Conservation (phyloP, 2,329 filamentous ascomycete species). For the Aspergillus jensenii region DNA sequence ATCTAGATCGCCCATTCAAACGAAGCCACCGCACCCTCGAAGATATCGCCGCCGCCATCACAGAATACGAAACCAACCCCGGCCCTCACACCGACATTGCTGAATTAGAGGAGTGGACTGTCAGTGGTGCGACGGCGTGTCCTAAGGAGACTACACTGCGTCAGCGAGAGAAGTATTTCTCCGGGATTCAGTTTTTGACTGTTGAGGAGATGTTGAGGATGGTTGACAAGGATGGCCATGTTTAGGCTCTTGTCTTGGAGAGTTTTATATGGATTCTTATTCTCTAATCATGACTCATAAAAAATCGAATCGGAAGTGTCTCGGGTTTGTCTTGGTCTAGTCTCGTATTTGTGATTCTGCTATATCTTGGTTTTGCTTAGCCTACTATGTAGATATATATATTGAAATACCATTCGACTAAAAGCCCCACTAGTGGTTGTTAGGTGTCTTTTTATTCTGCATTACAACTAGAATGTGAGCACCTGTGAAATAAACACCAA, state of each 20-base stretch:
- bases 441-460: no score
- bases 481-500: no score
- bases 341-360: no score
- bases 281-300: no score
- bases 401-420: no score
- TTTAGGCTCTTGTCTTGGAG: background rate
- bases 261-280: no score
- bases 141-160: background rate
- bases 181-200: background rate
- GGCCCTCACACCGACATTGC: background rate
- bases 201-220: background rate
- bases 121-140: slow-evolving; percentile 1
- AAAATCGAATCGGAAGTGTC: no score
- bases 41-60: background rate
- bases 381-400: no score
- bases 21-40: background rate
- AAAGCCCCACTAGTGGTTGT: no score
- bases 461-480: no score
- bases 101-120: background rate
- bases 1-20: background rate
- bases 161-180: slow-evolving; percentile 4
- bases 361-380: no score
- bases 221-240: background rate
- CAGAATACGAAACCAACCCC: background rate
- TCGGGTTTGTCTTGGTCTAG: no score